Evolutionary conservation across 495 filamentous ascomycete species (phyloP), one percentile per base, ranked within the genome.

Genomic region (Penicillium samsonianum): DNA sequence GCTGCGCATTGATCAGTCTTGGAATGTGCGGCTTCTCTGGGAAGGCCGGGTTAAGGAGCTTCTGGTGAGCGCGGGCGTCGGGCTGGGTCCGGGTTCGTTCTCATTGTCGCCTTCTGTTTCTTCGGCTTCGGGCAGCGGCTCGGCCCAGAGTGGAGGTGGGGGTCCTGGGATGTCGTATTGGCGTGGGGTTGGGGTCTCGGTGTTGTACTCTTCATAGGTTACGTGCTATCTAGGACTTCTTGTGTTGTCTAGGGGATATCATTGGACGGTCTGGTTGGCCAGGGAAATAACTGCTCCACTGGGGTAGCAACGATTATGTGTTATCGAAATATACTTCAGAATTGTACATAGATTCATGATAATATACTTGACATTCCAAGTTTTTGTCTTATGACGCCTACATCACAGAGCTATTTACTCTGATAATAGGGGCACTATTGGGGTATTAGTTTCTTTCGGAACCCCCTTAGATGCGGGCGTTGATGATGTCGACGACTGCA

Each of bases 21-120:
- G 90, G 68, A 84, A 86, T 56, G 81, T 96, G 31, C 89, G 91
- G 3, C 59, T 97, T 45, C 78, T 98, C 12, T 98, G 95, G 95
- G 94, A 98, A 70, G 94, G 94, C 1, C 80, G 92, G 53, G 78
- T 93, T 44, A 98, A 98, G 75, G 92, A 96, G 65, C 74, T 98
- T 43, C 78, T 98, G 55, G 94, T 98, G 64, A 96, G 90, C 65
- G 81, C 95, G 23, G 94, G 94, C 3, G 87, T 89, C 19, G 87
- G 82, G 14, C 77, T 94, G 41, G 90, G 76, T 12, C 77, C 77
- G n/a, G 70, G 75, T 9, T 76, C 69, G 50, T 85, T 72, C 54
- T 74, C 74, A 12, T 45, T 65, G 50, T 63, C 67, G 1, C 74
- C 72, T 17, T 71, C 60, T 46, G 41, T 53, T 37, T 59, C 67